Evolutionary conservation across 2,329 filamentous ascomycete genomes (phyloP).

Genomic region (Fusarium ramigenum): DNA sequence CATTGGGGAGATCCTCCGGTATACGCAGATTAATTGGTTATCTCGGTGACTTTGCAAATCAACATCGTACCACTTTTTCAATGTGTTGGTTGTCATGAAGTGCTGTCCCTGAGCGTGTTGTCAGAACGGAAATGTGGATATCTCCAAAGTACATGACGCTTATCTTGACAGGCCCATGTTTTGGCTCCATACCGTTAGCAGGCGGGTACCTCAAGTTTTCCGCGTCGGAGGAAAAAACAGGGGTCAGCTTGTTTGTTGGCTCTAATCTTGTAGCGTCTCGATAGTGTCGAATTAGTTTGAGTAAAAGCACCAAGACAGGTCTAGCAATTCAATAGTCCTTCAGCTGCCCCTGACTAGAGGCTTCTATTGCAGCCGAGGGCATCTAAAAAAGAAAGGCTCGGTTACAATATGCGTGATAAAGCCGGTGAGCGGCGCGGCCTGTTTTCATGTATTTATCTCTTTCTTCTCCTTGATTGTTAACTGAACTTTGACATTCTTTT

Average conservation of each 20-base stretch:
- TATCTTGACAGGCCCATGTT: neutral
- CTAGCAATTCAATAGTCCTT: neutral
- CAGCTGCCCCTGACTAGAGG: neutral
- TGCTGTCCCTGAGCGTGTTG: neutral
- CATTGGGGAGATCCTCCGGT: neutral
- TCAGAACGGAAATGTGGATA: neutral
- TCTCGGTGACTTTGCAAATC: neutral
- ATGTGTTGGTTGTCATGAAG: neutral
- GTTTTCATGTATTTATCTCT: neutral
- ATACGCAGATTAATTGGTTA: rapidly evolving
- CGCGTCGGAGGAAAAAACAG: neutral
- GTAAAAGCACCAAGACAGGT: neutral
- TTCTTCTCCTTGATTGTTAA: neutral
- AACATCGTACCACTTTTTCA: neutral
- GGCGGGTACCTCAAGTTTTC: too few species aligned
- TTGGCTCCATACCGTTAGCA: rapidly evolving
- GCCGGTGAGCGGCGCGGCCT: neutral
- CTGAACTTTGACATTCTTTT: too few species aligned
- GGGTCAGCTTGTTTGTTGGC: neutral
- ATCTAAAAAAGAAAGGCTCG: neutral
- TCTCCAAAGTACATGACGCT: neutral
- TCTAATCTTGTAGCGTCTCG: neutral
- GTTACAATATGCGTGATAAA: neutral
- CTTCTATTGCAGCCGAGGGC: rapidly evolving
- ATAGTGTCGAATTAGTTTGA: neutral